Evolutionary conservation across 805 yeast species (phyloP).

Genomic region (Saccharomycopsis sp.): DNA sequence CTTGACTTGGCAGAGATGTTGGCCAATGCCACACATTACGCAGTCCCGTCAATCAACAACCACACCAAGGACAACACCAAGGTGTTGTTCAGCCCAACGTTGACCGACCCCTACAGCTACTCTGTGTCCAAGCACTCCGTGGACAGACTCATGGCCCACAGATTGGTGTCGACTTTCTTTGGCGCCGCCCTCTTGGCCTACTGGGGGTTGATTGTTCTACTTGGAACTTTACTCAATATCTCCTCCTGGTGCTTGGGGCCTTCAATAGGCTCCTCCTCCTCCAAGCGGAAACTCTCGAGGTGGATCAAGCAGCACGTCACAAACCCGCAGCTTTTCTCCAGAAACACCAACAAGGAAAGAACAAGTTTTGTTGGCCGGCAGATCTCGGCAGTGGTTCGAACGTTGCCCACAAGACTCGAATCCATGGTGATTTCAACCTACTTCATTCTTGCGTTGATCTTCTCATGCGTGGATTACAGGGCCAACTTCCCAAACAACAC

Average conservation of each 20-base stretch:
- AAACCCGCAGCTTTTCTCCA: slow-evolving; percentile 27
- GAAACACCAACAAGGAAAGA: slow-evolving; percentile 8
- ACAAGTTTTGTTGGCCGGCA: slow-evolving; percentile 6
- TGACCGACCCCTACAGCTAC: slow-evolving; percentile 24
- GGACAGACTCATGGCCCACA: slow-evolving; percentile 24
- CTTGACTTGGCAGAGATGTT: slow-evolving; percentile 26
- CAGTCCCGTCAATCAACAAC: slow-evolving; percentile 20
- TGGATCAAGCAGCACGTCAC: slow-evolving; percentile 30
- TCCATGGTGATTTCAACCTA: slow-evolving; percentile 26
- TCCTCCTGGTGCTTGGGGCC: slow-evolving; percentile 33
- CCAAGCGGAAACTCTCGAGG: slow-evolving; percentile 22
- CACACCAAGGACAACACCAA: slow-evolving; percentile 1
- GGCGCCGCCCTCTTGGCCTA: slow-evolving; percentile 27
- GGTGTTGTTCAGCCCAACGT: slow-evolving; percentile 26
- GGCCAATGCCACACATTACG: slow-evolving; percentile 25
- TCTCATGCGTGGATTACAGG: slow-evolving; percentile 27
- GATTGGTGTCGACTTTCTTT: slow-evolving; percentile 26
- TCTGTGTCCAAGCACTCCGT: slow-evolving; percentile 26
- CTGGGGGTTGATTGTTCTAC: slow-evolving; percentile 27
- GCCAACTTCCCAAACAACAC: slow-evolving; percentile 26
- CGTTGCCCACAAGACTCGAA: slow-evolving; percentile 30
- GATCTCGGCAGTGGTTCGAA: slow-evolving; percentile 19
- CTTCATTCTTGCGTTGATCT: slow-evolving; percentile 23
- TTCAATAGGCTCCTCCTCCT: slow-evolving; percentile 22
- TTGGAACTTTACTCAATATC: slow-evolving; percentile 26